Base-by-base conservation (phyloP, 345 rosid genomes). In the Sisymbrium altissimum region DNA sequence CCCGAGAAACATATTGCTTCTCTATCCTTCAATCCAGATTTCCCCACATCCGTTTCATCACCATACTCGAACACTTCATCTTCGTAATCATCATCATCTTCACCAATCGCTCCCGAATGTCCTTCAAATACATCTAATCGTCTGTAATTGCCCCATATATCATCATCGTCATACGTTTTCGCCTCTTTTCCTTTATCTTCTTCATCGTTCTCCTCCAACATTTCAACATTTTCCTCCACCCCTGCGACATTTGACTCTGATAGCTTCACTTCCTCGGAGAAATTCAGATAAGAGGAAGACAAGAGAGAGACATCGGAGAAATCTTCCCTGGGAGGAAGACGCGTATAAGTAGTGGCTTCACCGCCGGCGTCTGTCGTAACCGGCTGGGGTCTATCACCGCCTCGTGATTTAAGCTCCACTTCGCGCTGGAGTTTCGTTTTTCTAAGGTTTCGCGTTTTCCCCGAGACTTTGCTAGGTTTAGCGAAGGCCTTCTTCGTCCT, bases 261-360 rank as follows among this genome's bases (percentile, higher is more conserved):
- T 17, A 91, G 85, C 84, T 79, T 87, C 63, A 91, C 81, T 77
- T 85, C 93, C 8, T 57, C 48, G 2, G 72, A 68, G 33, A 75
- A 25, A 1, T 38, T 64, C 1, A 65, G n/a, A 5, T 60, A 72
- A 15, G 74, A 44, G 21, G 81, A 79, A 36, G 74, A 67, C 0
- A 73, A 6, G 8, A 78, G 61, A 73, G 78, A 77, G 7, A 64
- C 66, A 70, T 40, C 76, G 2, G 74, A 66, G 67, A 82, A 86
- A 54, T 91, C 91, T 56, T 91, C 96, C 66, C 81, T 79, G 2
- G 89, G 92, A 71, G 97, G 98, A 58, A 94, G 93, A 75, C 98
- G 84, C 4, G 85, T 88, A 81, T 85, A 94, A 68, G 92, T 84
- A 55, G 97, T 87, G 58, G 96, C 98, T 58, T 91, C 94, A 40